phyloP scores from a whole-genome alignment of 352 stramenopile species.

The Globisporangium iwayamae region DNA sequence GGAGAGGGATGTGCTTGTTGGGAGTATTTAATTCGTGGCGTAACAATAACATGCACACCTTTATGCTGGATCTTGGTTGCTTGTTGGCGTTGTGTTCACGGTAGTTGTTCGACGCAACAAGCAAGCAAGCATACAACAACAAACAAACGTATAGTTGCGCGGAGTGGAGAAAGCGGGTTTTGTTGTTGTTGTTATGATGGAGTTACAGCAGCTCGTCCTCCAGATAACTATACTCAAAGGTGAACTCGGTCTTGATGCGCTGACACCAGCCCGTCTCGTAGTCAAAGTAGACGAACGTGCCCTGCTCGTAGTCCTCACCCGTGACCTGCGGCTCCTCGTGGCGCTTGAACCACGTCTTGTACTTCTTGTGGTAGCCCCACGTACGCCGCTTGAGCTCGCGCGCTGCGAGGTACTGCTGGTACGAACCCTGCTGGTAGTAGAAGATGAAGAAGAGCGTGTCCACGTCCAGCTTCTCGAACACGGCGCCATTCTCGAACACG shows the following conservation, averaged over 20 bases:
- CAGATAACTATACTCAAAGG: slow-evolving; percentile 98
- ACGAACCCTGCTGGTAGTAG: slow-evolving; percentile 99
- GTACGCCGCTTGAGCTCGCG: slow-evolving; percentile 97
- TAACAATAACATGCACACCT: slow-evolving; percentile 4
- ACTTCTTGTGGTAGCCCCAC: slow-evolving; percentile 99
- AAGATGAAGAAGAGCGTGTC: slow-evolving; percentile 99
- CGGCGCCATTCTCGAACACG: slow-evolving; percentile 91
- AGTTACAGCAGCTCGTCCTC: slow-evolving; percentile 85
- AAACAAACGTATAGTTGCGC: not conserved
- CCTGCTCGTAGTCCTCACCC: slow-evolving; percentile 98
- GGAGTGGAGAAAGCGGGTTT: slow-evolving; percentile 2
- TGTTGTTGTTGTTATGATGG: not conserved
- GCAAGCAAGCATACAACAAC: not conserved
- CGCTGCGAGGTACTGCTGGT: slow-evolving; percentile 98
- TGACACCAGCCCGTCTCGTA: slow-evolving; percentile 99
- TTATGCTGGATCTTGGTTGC: not conserved
- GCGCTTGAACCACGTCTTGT: slow-evolving; percentile 99
- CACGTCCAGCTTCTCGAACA: slow-evolving; percentile 98
- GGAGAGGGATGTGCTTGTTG: not conserved
- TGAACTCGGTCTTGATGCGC: slow-evolving; percentile 99
- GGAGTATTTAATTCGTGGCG: slow-evolving; percentile 13
- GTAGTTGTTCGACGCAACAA: not conserved
- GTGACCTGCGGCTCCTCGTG: slow-evolving; percentile 95
- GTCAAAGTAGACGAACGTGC: slow-evolving; percentile 99
- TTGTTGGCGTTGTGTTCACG: not conserved